These are phyloP conservation scores for Mariannaea sp. DNA, from an alignment of 2,329 filamentous ascomycete genomes.

Conservation along the genomic window DNA sequence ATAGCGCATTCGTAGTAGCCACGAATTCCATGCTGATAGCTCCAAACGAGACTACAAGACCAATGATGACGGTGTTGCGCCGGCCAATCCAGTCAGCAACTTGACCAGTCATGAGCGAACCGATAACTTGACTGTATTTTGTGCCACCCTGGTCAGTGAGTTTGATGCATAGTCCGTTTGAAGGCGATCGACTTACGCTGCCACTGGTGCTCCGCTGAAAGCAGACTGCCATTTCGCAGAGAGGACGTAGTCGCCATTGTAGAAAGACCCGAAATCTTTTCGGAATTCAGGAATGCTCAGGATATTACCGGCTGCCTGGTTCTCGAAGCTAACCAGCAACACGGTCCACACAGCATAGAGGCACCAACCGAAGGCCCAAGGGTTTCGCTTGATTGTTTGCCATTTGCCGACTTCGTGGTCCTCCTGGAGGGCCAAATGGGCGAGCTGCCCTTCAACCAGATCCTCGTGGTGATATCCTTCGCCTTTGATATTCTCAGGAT, in stretches of 20 bases:
- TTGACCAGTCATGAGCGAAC: conserved; percentile 41
- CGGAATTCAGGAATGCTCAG: conserved; percentile 51
- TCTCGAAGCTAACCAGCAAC: conserved; percentile 48
- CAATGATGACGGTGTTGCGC: conserved; percentile 40
- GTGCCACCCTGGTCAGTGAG: not conserved
- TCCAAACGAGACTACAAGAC: conserved; percentile 43
- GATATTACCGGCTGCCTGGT: conserved; percentile 47
- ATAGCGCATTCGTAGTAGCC: conserved; percentile 46
- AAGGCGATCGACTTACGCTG: conserved; percentile 34
- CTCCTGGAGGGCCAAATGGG: conserved; percentile 35
- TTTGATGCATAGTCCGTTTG: not conserved
- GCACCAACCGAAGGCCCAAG: conserved; percentile 41
- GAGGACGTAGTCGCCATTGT: conserved; percentile 45
- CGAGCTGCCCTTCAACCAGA: conserved; percentile 21
- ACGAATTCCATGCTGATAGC: conserved; percentile 49
- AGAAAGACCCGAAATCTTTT: conserved; percentile 49
- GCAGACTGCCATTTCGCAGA: conserved; percentile 51
- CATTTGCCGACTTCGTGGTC: conserved; percentile 34
- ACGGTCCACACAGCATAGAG: conserved; percentile 47
- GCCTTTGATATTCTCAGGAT: too few species aligned
- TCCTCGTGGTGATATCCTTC: too few species aligned
- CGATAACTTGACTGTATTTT: conserved; percentile 30
- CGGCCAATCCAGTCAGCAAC: conserved; percentile 46
- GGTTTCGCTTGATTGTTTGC: conserved; percentile 35
- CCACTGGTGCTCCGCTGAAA: conserved; percentile 49